Evolutionary conservation across 73 alveolate species (phyloP).

Genomic region (Paramecium tetraurelia): DNA sequence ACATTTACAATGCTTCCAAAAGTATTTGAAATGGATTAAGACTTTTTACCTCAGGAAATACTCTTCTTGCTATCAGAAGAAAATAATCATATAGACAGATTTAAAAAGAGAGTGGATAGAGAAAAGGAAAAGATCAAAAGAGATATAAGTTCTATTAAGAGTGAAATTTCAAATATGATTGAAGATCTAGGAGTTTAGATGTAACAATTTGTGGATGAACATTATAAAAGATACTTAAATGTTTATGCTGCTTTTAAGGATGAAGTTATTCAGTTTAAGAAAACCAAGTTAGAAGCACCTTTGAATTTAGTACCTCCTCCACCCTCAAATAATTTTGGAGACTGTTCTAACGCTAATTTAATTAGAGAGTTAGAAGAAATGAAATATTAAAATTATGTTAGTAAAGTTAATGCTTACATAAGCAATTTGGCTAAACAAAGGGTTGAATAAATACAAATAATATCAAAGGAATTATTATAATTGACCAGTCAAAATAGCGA

Average conservation of each 20-base stretch:
- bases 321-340: neutral
- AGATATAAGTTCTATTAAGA: neutral
- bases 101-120: neutral
- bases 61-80: neutral
- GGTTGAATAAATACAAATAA: neutral
- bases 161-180: neutral
- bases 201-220: slow-evolving; percentile 19
- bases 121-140: neutral
- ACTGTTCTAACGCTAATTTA: neutral
- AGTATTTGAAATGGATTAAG: slow-evolving; percentile 23
- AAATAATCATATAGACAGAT: neutral
- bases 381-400: slow-evolving; percentile 27
- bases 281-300: slow-evolving; percentile 17
- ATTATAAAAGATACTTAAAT: neutral
- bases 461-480: neutral
- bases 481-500: neutral
- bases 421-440: neutral
- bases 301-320: slow-evolving; percentile 40
- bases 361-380: slow-evolving; percentile 29
- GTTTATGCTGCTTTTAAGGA: neutral
- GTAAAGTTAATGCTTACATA: slow-evolving; percentile 15
- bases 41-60: slow-evolving; percentile 7
- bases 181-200: neutral
- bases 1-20: neutral
- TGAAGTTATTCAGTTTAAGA: neutral